phyloP scores from a whole-genome alignment of 140 eudicot genomes.

The Flaveria floridana region DNA sequence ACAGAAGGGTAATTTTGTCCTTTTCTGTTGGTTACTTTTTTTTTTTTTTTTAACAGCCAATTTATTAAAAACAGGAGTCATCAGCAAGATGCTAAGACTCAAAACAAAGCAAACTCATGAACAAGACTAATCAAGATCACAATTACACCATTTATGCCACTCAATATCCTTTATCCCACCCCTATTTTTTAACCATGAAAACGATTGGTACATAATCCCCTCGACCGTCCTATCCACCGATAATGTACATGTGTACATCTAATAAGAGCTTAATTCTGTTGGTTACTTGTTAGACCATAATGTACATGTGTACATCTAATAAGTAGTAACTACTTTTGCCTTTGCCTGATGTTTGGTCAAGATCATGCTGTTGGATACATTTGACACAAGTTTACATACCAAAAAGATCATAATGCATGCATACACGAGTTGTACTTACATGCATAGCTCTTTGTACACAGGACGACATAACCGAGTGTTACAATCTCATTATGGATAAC shows the following conservation, averaged over 20 bases:
- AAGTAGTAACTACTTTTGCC: conserved; percentile 13
- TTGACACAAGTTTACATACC: conserved; percentile 19
- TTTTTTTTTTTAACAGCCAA: too few species aligned
- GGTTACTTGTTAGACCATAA: conserved; percentile 12
- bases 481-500: conserved; percentile 40
- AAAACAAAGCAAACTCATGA: too few species aligned
- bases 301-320: conserved; percentile 19
- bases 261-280: too few species aligned
- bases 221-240: too few species aligned
- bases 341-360: conserved; percentile 27
- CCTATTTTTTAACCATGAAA: too few species aligned
- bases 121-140: too few species aligned
- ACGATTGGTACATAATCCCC: too few species aligned
- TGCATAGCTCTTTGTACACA: conserved; percentile 23
- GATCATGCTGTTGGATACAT: neutral
- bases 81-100: too few species aligned
- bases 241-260: too few species aligned
- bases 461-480: conserved; percentile 64
- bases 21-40: conserved; percentile 16
- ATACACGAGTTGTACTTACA: neutral
- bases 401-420: neutral
- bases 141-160: too few species aligned
- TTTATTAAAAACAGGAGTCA: too few species aligned
- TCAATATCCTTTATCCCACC: too few species aligned
- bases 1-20: conserved; percentile 33